phyloP scores from a whole-genome alignment of 192 early-diverging fungal species.

The Oehlia diaphana region DNA sequence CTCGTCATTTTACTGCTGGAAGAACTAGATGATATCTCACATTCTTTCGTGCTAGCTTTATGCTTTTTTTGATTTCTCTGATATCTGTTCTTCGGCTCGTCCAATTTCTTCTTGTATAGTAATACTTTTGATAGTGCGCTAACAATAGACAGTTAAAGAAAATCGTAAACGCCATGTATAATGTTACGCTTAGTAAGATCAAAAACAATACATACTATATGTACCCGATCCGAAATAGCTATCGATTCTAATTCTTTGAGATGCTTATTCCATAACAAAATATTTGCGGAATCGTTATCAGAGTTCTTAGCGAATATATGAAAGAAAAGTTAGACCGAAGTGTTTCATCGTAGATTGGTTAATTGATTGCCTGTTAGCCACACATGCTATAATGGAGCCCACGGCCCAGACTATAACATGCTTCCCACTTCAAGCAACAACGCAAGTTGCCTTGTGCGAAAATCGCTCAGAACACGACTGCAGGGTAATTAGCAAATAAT shows the following conservation, averaged over 20 bases:
- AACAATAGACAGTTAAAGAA: neutral
- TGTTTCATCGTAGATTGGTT: neutral
- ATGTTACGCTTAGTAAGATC: neutral
- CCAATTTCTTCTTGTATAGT: neutral
- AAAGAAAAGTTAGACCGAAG: neutral
- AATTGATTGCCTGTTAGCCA: neutral
- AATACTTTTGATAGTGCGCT: neutral
- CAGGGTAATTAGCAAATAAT: slow-evolving; percentile 13
- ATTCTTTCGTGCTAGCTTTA: no score
- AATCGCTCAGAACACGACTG: slow-evolving; percentile 27
- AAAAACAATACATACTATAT: neutral
- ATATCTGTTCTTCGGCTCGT: neutral
- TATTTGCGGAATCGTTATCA: neutral
- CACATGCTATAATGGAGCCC: neutral
- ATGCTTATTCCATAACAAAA: neutral
- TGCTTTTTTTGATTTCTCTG: no score
- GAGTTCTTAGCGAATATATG: neutral
- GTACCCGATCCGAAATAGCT: neutral
- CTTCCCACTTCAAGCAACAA: neutral
- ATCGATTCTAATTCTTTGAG: neutral
- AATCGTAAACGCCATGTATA: neutral
- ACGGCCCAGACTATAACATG: slow-evolving; percentile 11
- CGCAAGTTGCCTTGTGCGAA: neutral
- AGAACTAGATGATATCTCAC: no score
- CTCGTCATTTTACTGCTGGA: no score